Percentiles rank a stretch among this genome's conserved stretches.
These are phyloP conservation scores for Zopfochytrium polystomum DNA, from an alignment of 371 early-diverging fungal genomes.

Conservation along the genomic window DNA sequence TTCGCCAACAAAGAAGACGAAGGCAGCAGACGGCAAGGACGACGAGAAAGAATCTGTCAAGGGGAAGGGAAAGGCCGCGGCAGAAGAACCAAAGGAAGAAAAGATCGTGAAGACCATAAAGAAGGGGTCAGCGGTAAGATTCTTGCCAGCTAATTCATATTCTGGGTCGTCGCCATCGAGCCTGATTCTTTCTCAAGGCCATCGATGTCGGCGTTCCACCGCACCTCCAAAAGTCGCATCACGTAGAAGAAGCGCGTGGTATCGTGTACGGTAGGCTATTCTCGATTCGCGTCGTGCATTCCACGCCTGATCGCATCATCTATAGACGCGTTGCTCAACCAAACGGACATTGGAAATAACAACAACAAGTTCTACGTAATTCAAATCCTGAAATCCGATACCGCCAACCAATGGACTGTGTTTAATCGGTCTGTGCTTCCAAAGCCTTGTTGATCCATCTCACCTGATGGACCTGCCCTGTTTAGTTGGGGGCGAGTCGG, in stretches of 20 bases:
- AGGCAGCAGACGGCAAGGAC: constrained; percentile 2
- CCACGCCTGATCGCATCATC: background rate
- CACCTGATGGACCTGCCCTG: constrained; percentile 17
- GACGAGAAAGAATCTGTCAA: background rate
- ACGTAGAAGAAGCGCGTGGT: constrained; percentile 26
- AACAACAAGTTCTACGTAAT: constrained; percentile 68
- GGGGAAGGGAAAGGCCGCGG: constrained; percentile 6
- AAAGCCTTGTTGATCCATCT: background rate
- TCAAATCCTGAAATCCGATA: constrained; percentile 49
- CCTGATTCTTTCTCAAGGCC: constrained; percentile 7
- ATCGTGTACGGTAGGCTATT: constrained; percentile 27
- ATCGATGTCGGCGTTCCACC: constrained; percentile 28
- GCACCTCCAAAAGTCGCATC: background rate
- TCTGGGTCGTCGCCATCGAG: background rate
- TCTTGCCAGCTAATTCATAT: background rate
- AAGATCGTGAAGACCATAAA: constrained; percentile 32
- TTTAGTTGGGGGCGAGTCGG: constrained; percentile 66
- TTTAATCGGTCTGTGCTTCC: constrained; percentile 27
- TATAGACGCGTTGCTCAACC: constrained; percentile 58
- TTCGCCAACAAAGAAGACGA: background rate
- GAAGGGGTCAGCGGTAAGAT: constrained; percentile 31
- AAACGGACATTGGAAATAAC: constrained; percentile 59
- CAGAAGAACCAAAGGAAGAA: constrained; percentile 8
- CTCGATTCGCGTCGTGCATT: background rate
- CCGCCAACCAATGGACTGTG: constrained; percentile 14